phyloP scores from a whole-genome alignment of 2,329 filamentous ascomycete species.

The Cryoendolithus antarcticus region DNA sequence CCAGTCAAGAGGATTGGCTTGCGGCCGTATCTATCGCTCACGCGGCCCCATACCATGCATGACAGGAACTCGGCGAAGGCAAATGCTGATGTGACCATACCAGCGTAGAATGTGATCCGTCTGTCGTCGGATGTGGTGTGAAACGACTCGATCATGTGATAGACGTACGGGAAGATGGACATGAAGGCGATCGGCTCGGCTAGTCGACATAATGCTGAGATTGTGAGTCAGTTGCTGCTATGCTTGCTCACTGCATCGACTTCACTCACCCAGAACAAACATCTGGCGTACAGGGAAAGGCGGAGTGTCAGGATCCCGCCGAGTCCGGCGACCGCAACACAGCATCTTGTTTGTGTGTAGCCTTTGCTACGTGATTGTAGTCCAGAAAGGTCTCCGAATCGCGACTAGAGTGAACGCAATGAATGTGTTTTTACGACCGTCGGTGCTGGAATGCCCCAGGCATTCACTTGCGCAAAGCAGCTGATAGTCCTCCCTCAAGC shows the following conservation, averaged over 20 bases:
- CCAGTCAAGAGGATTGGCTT: slow-evolving; percentile 87
- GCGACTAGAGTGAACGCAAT: neutral
- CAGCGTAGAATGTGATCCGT: slow-evolving; percentile 81
- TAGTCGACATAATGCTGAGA: slow-evolving; percentile 59
- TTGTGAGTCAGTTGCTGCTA: neutral
- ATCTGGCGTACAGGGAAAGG: slow-evolving; percentile 48
- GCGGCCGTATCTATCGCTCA: slow-evolving; percentile 83
- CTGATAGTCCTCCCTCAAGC: neutral
- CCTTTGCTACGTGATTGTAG: neutral
- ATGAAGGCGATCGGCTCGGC: slow-evolving; percentile 99
- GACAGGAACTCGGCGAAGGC: slow-evolving; percentile 92
- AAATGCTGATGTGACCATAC: slow-evolving; percentile 92
- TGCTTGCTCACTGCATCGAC: neutral
- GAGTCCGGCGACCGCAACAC: slow-evolving; percentile 8
- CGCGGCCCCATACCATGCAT: slow-evolving; percentile 79
- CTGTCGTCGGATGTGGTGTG: slow-evolving; percentile 65
- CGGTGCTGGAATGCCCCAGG: slow-evolving; percentile 1
- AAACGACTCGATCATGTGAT: slow-evolving; percentile 93
- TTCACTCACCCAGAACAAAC: slow-evolving; percentile 39
- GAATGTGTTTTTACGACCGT: neutral
- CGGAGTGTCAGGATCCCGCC: slow-evolving; percentile 12
- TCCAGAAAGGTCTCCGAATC: too few relatives aligned
- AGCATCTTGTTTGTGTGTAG: slow-evolving; percentile 4
- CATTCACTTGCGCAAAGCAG: slow-evolving; percentile 5
- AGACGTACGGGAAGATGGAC: slow-evolving; percentile 98